A percentile compares a stretch with the other conserved stretches of the same genome.
Conservation (phyloP, 2,329 filamentous ascomycete species). For the Alternaria atra region DNA sequence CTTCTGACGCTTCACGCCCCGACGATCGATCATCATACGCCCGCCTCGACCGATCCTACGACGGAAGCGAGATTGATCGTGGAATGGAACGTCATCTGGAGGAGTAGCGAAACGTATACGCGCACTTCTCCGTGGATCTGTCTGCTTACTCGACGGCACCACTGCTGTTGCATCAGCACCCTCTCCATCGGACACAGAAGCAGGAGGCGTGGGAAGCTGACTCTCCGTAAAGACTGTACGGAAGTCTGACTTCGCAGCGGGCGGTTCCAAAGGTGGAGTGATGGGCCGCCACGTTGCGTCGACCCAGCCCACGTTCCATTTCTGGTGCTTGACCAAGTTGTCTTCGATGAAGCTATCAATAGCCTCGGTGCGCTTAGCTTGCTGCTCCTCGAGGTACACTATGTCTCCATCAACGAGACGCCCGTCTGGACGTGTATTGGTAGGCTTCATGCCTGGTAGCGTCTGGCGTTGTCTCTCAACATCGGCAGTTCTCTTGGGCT, state of each 20-base stretch:
- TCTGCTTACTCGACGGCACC: slow-evolving; percentile 44
- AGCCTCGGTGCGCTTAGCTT: slow-evolving; percentile 81
- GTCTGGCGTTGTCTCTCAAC: slow-evolving; percentile 70
- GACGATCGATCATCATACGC: slow-evolving; percentile 87
- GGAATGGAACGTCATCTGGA: slow-evolving; percentile 50
- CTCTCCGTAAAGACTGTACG: slow-evolving; percentile 51
- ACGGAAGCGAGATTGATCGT: slow-evolving; percentile 72
- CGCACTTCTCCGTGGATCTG: slow-evolving; percentile 36
- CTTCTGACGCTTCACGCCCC: slow-evolving; percentile 67
- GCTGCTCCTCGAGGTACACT: slow-evolving; percentile 76
- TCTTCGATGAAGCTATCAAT: slow-evolving; percentile 84
- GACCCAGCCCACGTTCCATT: slow-evolving; percentile 90
- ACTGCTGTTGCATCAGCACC: slow-evolving; percentile 51
- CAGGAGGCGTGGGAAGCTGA: slow-evolving; percentile 58
- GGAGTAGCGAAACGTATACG: slow-evolving; percentile 51
- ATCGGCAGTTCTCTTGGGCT: slow-evolving; percentile 67
- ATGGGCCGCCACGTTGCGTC: slow-evolving; percentile 88
- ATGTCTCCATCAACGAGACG: slow-evolving; percentile 80
- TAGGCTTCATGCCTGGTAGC: slow-evolving; percentile 64
- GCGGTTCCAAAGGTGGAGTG: slow-evolving; percentile 73
- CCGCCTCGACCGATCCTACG: slow-evolving; percentile 85
- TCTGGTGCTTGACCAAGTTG: slow-evolving; percentile 85
- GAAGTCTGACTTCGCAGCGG: slow-evolving; percentile 49
- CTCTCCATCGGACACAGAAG: slow-evolving; percentile 56
- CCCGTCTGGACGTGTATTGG: slow-evolving; percentile 69